phyloP scores from a whole-genome alignment of 352 stramenopile genomes.

The Blastocystis sp. region DNA sequence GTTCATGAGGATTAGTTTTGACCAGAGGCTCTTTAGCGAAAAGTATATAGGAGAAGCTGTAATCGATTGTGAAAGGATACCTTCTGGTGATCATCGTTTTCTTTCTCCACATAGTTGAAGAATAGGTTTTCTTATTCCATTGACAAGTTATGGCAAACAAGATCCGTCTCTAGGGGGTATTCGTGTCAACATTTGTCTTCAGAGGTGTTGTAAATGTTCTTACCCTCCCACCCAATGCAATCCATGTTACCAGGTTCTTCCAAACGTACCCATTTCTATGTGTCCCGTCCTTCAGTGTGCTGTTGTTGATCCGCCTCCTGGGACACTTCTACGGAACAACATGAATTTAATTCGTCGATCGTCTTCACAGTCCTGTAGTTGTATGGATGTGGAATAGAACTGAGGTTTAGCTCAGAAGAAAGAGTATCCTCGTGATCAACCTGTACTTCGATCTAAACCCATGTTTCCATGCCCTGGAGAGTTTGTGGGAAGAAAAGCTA shows the following conservation, averaged over 20 bases:
- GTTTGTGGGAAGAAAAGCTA: too few species aligned
- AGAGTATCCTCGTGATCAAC: too few species aligned
- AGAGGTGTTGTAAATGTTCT: not conserved
- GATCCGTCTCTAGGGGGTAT: not conserved
- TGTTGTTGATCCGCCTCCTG: not conserved
- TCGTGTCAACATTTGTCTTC: not conserved
- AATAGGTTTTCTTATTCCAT: slow-evolving; percentile 34
- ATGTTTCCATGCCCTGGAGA: too few species aligned
- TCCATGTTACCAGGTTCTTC: not conserved
- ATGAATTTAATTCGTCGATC: not conserved
- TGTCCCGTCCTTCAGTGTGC: not conserved
- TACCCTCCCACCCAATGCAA: not conserved
- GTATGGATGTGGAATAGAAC: too few species aligned
- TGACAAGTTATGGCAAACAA: not conserved
- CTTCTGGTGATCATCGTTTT: slow-evolving; percentile 12
- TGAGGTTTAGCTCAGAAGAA: too few species aligned
- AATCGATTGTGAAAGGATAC: not conserved
- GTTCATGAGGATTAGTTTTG: not conserved
- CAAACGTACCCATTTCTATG: not conserved
- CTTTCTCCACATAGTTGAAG: not conserved
- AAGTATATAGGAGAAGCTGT: slow-evolving; percentile 26
- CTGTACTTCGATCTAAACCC: too few species aligned
- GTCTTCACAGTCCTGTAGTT: not conserved
- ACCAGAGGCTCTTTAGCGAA: not conserved
- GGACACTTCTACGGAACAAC: not conserved